Base-by-base conservation (phyloP, 345 rosid genomes). In the Mangifera indica region DNA sequence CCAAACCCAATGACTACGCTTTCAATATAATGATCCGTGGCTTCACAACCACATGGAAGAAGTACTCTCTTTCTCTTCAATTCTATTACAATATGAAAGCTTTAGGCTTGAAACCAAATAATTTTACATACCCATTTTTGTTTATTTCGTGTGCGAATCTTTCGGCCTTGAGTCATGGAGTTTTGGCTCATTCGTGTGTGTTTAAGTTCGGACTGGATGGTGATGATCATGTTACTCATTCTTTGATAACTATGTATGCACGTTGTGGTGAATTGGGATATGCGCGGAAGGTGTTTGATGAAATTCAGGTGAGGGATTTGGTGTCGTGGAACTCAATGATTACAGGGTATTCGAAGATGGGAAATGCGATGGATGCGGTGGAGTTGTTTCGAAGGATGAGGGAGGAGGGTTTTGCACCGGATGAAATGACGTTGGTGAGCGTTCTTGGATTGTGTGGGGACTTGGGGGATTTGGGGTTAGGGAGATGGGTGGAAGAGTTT, bases 241-340 rank as follows among this genome's bases (percentile, higher is more conserved):
- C 93, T 10, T 77, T 93, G 84, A 87, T 93, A 0, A 76, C 81
- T 0, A 84, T 90, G 96, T 91, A 93, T 44, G 71, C 87, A 0
- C 83, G 73, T 72, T 88, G 93, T 62, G 75, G 84, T 10, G 71
- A 76, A 3, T 20, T 83, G 57, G 68, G 2, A 0, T 37, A 18
- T 72, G 92, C 96, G 2, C 87, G 91, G 46, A 88, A 84, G 74
- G 86, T 89, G 84, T 93, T 93, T 44, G 91, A 89, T 65, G 92
- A 84, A 87, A 89, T 89, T 79, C 58, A 46, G 59, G 82, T 77
- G 3, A 85, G 78, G 66, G 92, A 85, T 80, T 66, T 80, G 74
- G 96, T 93, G 62, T 88, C 97, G 1, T 93, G 97, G 98, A 89
- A 90, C 79, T 91, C 97, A 6, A 90, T 93, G 96, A 90, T 93